phyloP scores from a whole-genome alignment of 352 stramenopile species.

The Phytopythium cucurbitacearum region DNA sequence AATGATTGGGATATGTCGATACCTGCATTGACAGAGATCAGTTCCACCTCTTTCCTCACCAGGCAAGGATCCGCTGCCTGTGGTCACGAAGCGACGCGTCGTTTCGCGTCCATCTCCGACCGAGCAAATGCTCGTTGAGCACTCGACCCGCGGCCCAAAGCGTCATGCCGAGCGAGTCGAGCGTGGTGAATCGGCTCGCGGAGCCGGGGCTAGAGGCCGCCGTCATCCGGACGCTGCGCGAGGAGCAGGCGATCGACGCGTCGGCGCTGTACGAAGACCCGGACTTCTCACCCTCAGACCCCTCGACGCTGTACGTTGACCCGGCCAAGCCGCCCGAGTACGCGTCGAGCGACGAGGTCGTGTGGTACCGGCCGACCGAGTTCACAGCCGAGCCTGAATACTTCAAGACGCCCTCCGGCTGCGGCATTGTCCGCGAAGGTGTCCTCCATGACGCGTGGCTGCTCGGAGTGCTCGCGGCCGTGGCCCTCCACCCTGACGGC shows the following conservation, averaged over 20 bases:
- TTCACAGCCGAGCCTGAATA: conserved; percentile 77
- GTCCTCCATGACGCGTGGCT: conserved; percentile 83
- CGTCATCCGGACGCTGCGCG: no score
- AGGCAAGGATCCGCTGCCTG: no score
- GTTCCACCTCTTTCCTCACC: no score
- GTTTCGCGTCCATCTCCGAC: no score
- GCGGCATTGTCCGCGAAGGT: conserved; percentile 53
- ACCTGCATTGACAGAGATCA: no score
- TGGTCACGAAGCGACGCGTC: no score
- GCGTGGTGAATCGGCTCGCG: no score
- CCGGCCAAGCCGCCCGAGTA: conserved; percentile 58
- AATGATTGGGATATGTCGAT: no score
- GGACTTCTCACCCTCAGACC: conserved; percentile 36
- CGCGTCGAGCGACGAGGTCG: conserved; percentile 19
- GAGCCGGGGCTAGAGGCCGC: no score
- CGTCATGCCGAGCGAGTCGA: no score
- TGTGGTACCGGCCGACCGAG: conserved; percentile 71
- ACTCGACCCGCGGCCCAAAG: no score
- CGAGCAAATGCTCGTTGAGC: no score
- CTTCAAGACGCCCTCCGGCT: conserved; percentile 72
- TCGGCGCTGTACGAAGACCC: conserved; percentile 50
- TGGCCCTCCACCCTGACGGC: conserved; percentile 76
- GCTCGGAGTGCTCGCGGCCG: conserved; percentile 75
- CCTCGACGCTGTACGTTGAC: conserved; percentile 57
- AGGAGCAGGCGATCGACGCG: neutral